Conservation (phyloP, 371 early-diverging fungal genomes). For the Apophysomyces sp. region DNA sequence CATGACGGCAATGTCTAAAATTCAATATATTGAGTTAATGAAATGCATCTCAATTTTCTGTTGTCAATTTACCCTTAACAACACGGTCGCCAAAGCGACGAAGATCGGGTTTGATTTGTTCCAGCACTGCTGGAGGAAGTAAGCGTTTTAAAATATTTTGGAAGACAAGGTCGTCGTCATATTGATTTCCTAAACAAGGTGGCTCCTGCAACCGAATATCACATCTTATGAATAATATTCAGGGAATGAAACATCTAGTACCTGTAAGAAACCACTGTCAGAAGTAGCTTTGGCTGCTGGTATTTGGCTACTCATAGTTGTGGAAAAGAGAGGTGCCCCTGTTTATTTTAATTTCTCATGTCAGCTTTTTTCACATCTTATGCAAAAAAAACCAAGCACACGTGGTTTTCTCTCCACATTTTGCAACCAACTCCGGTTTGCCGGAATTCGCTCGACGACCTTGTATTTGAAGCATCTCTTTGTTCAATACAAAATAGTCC, state of each 20-base stretch:
- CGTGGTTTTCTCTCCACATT: background rate
- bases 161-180: conserved; percentile 52
- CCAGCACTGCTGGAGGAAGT: conserved; percentile 40
- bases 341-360: background rate
- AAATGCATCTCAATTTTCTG: background rate
- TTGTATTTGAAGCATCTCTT: no score
- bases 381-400: no score
- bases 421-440: no score
- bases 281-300: conserved; percentile 27
- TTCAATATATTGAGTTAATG: background rate
- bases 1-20: conserved; percentile 28
- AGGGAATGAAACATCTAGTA: background rate
- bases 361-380: background rate
- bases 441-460: no score
- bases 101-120: conserved; percentile 49
- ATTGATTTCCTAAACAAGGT: conserved; percentile 52
- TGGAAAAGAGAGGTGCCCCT: background rate
- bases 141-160: conserved; percentile 46
- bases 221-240: background rate
- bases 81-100: conserved; percentile 42
- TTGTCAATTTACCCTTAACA: conserved; percentile 22
- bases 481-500: no score
- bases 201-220: conserved; percentile 33
- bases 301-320: background rate
- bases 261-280: conserved; percentile 37